Evolutionary conservation across 1,284 basidiomycete genomes (phyloP).

Genomic region (Trichosporon faecale): DNA sequence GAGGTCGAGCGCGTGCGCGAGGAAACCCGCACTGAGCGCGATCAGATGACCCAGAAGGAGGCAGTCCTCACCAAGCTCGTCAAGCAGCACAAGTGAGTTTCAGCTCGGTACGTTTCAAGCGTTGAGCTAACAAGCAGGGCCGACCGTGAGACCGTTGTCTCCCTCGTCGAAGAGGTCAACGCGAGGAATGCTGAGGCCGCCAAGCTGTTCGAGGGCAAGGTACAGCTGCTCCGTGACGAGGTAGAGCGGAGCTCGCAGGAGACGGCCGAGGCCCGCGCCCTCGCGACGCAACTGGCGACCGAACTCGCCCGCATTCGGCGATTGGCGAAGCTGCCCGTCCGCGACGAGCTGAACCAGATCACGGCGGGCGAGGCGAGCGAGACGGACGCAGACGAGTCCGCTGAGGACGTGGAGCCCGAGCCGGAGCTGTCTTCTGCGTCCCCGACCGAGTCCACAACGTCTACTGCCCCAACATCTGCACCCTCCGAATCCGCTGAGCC

Average conservation of each 20-base stretch:
- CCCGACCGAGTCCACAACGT: background rate
- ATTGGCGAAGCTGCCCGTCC: background rate
- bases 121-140: slow-evolving; percentile 22
- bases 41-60: slow-evolving; percentile 39
- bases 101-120: background rate
- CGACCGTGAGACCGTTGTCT: slow-evolving; percentile 32
- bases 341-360: background rate
- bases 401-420: too few species aligned
- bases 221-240: slow-evolving; percentile 24
- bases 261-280: slow-evolving; percentile 26
- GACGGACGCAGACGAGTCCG: too few species aligned
- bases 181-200: slow-evolving; percentile 22
- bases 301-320: background rate
- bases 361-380: background rate
- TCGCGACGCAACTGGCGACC: slow-evolving; percentile 33
- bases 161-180: slow-evolving; percentile 30
- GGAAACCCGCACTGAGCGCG: slow-evolving; percentile 33
- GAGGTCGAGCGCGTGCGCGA: slow-evolving; percentile 36
- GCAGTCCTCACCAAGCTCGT: slow-evolving; percentile 35
- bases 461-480: background rate
- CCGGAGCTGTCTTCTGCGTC: background rate
- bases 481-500: background rate
- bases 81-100: slow-evolving; percentile 40
- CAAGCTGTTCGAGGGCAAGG: slow-evolving; percentile 28
- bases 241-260: slow-evolving; percentile 32